Conservation (phyloP, 371 early-diverging fungal species). For the Rhizopus sp. region DNA sequence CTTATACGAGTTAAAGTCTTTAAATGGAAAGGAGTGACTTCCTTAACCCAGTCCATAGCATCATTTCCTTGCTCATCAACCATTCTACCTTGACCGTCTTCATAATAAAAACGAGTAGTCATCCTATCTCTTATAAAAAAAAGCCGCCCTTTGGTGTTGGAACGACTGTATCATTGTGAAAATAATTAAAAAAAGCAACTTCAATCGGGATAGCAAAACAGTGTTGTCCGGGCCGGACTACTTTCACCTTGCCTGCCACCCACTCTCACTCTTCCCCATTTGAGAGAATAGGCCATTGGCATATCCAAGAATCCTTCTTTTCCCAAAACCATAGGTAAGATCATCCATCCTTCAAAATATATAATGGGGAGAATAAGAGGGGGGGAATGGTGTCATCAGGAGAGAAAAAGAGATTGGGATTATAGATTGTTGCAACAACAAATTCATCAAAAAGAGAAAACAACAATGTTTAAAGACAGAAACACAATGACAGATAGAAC, state of each 20-base stretch:
- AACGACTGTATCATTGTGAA: neutral
- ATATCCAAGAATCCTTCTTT: constrained; percentile 3
- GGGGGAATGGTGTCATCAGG: neutral
- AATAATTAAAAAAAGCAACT: neutral
- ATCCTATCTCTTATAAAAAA: too few species aligned
- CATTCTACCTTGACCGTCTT: constrained; percentile 18
- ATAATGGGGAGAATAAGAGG: neutral
- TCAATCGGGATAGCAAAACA: neutral
- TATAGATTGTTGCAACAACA: neutral
- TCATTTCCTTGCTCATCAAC: too few species aligned
- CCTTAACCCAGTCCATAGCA: too few species aligned
- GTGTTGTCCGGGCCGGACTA: neutral
- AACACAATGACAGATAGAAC: neutral
- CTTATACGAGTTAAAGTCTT: constrained; percentile 18
- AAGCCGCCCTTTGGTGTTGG: too few species aligned
- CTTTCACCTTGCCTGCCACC: neutral
- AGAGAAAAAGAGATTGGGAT: neutral
- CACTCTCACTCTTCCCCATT: neutral
- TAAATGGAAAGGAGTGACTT: constrained; percentile 13
- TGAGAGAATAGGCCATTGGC: neutral
- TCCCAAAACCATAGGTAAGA: constrained; percentile 8
- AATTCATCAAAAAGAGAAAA: too few species aligned
- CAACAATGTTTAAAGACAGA: neutral
- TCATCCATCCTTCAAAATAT: neutral
- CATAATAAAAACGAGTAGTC: constrained; percentile 21